A percentile compares a stretch with the other conserved stretches of the same genome.
Evolutionary conservation across 1,139 yeast genomes (phyloP).

Genomic region (Geotrichum phurueaensis): DNA sequence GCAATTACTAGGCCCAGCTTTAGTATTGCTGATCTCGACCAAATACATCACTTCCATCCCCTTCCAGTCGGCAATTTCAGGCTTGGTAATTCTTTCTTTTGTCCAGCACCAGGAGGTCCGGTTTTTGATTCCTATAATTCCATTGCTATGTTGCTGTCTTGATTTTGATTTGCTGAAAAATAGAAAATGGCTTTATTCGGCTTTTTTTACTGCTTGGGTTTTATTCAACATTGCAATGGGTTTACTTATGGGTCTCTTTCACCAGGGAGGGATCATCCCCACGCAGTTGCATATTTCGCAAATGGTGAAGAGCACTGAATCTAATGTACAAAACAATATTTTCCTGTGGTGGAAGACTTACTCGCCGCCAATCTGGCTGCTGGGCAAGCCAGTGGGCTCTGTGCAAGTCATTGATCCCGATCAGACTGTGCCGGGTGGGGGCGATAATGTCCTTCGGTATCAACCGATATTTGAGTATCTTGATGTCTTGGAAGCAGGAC

Average conservation of each 20-base stretch:
- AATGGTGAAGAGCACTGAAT: not conserved
- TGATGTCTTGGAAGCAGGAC: constrained; percentile 25
- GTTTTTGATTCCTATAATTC: constrained; percentile 71
- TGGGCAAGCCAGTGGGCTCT: constrained; percentile 40
- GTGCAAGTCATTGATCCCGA: constrained; percentile 28
- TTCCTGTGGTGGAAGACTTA: constrained; percentile 93
- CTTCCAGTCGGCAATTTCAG: constrained; percentile 57
- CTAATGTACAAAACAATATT: constrained; percentile 19
- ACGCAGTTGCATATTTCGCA: constrained; percentile 43
- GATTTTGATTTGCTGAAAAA: constrained; percentile 34
- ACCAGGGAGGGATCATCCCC: constrained; percentile 86
- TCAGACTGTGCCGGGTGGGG: constrained; percentile 20
- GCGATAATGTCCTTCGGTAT: constrained; percentile 33
- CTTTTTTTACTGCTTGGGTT: constrained; percentile 49
- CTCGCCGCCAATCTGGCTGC: constrained; percentile 85
- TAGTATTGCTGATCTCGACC: constrained; percentile 38
- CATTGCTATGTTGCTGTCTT: constrained; percentile 61
- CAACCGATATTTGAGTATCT: constrained; percentile 37
- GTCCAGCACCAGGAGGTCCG: constrained; percentile 91
- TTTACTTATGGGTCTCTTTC: constrained; percentile 68
- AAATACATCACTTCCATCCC: constrained; percentile 29
- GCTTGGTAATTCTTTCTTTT: constrained; percentile 53
- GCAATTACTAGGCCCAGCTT: constrained; percentile 71
- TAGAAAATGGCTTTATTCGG: constrained; percentile 19
- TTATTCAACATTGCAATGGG: constrained; percentile 57